Conservation (phyloP, 83 land plant genomes). For the Diphasiastrum complanatum region DNA sequence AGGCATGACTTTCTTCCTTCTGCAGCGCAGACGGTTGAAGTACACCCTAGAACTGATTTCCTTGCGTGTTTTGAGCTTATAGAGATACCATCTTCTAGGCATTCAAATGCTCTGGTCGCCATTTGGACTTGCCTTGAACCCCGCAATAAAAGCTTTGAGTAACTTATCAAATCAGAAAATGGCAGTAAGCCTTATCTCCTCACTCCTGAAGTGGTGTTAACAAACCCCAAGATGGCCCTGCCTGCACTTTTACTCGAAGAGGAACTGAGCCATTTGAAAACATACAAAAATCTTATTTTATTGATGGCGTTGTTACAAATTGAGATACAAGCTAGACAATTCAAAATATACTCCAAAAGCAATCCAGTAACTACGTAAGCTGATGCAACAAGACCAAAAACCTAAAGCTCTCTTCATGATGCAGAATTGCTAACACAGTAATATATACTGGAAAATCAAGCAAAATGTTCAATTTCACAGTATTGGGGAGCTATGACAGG, state of each 20-base stretch:
- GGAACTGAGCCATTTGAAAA: slow-evolving; percentile 56
- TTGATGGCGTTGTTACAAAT: neutral
- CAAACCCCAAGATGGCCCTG: slow-evolving; percentile 81
- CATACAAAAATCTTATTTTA: neutral
- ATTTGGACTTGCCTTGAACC: no score
- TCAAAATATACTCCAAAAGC: no score
- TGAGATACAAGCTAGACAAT: neutral
- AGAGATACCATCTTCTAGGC: no score
- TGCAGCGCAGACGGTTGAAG: no score
- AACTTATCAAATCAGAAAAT: neutral
- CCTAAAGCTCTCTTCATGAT: no score
- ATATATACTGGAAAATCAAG: neutral
- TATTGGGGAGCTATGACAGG: neutral
- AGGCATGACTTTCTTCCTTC: no score
- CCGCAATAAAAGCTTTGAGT: neutral
- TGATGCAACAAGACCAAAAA: no score
- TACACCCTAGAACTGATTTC: no score
- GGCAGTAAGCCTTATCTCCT: neutral
- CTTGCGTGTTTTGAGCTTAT: no score
- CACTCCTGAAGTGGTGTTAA: slow-evolving; percentile 41
- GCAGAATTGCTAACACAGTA: neutral
- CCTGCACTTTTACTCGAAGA: slow-evolving; percentile 62
- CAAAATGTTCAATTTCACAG: neutral
- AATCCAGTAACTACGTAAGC: no score
- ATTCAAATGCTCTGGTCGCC: no score